phyloP scores from a whole-genome alignment of 208 protist species.

The Borovskyia barvae region DNA sequence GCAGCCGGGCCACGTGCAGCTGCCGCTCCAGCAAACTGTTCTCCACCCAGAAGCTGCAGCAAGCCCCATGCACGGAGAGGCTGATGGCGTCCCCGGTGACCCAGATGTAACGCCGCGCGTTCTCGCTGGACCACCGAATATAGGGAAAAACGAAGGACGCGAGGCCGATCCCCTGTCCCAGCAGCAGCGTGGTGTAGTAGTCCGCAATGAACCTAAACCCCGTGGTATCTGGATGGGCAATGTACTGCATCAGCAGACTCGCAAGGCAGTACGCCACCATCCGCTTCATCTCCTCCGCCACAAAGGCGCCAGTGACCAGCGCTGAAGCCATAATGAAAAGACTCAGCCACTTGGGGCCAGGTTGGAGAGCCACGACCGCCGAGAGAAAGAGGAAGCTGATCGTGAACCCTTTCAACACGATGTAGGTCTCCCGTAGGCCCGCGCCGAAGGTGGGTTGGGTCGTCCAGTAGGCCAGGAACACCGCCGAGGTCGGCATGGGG shows the following conservation, averaged over 20 bases:
- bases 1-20: slow-evolving; percentile 66
- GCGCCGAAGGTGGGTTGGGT: slow-evolving; percentile 76
- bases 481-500: slow-evolving; percentile 59
- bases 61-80: slow-evolving; percentile 73
- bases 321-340: slow-evolving; percentile 68
- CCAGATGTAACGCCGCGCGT: slow-evolving; percentile 63
- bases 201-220: slow-evolving; percentile 61
- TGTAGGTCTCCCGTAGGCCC: slow-evolving; percentile 69
- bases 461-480: slow-evolving; percentile 85
- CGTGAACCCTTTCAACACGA: slow-evolving; percentile 73
- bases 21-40: slow-evolving; percentile 67
- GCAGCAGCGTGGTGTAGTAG: slow-evolving; percentile 75
- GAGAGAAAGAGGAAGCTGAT: slow-evolving; percentile 53
- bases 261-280: slow-evolving; percentile 69
- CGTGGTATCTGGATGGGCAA: slow-evolving; percentile 39
- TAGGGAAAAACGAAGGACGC: slow-evolving; percentile 76
- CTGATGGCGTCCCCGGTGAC: slow-evolving; percentile 74
- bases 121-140: slow-evolving; percentile 84
- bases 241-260: slow-evolving; percentile 75
- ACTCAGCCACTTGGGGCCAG: slow-evolving; percentile 54
- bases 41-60: slow-evolving; percentile 73
- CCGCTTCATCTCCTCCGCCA: slow-evolving; percentile 70
- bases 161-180: slow-evolving; percentile 70
- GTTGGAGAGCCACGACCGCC: slow-evolving; percentile 61
- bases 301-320: slow-evolving; percentile 59